Evolutionary conservation across 208 protist species (phyloP).

Genomic region (Trypanosoma lewisi): DNA sequence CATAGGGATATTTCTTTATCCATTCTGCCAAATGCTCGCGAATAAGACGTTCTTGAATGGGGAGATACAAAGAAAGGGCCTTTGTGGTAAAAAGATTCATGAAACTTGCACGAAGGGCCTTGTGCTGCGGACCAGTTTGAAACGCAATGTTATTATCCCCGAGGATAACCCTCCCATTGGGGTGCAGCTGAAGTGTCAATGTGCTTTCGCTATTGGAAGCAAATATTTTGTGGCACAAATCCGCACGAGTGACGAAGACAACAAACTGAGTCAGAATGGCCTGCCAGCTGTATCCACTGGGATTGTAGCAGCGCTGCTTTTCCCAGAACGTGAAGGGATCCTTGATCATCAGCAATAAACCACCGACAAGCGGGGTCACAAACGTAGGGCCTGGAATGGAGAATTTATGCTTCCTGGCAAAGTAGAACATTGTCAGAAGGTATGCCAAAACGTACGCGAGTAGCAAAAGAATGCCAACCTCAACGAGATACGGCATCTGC

Average conservation of each 20-base stretch:
- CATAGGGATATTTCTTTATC: slow-evolving; percentile 61
- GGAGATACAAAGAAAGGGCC: slow-evolving; percentile 81
- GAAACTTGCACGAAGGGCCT: slow-evolving; percentile 78
- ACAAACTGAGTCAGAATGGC: slow-evolving; percentile 75
- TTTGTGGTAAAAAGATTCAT: slow-evolving; percentile 87
- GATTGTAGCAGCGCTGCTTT: slow-evolving; percentile 64
- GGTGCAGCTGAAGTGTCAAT: slow-evolving; percentile 78
- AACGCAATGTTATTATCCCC: slow-evolving; percentile 89
- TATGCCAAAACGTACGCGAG: slow-evolving; percentile 57
- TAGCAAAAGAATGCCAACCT: slow-evolving; percentile 52
- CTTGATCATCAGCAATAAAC: slow-evolving; percentile 74
- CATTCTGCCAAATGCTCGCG: slow-evolving; percentile 58
- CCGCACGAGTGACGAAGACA: slow-evolving; percentile 72
- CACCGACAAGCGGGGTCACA: slow-evolving; percentile 58
- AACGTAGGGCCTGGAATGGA: slow-evolving; percentile 63
- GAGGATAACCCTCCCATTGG: slow-evolving; percentile 80
- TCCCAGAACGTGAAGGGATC: slow-evolving; percentile 85
- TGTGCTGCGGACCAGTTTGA: slow-evolving; percentile 79
- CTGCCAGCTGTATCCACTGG: slow-evolving; percentile 79
- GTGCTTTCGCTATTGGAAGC: slow-evolving; percentile 71
- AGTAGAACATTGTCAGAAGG: slow-evolving; percentile 57
- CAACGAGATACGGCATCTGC: slow-evolving; percentile 56
- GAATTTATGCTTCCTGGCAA: slow-evolving; percentile 72
- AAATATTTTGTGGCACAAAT: slow-evolving; percentile 86
- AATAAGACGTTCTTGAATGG: slow-evolving; percentile 76